Evolutionary conservation across 495 filamentous ascomycete genomes (phyloP), one percentile per base, ranked within the genome.

Genomic region (Talaromyces proteolyticus): DNA sequence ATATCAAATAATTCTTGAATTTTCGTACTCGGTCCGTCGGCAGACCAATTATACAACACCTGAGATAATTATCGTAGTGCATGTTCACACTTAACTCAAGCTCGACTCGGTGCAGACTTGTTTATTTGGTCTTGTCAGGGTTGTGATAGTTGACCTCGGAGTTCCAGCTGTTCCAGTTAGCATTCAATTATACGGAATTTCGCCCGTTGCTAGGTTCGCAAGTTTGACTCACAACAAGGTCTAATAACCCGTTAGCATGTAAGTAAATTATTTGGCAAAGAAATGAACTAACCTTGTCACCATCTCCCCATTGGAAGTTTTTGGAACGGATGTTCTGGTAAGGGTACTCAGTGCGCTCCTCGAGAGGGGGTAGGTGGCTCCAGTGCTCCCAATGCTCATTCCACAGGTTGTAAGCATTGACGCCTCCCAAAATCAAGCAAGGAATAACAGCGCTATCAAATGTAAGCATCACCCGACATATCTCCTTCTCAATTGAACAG

Each of bases 361-460:
- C 88, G 34, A 93, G 79, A 50, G 92, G 85, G 46, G 86, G 79
- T 74, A 88, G 74, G 76, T 96, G 91, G 5, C 67, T 68, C 87
- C 85, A 89, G 74, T 96, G 91, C 74, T 93, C 87, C 91, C 90
- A 95, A 71, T 96, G 91, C 81, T 94, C 88, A 52, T 77, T 80
- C 89, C 90, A 96, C 51, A 93, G 82, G 66, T 78, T 82, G 65
- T 89, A 93, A 60, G 92, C 89, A 68, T 96, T 96, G 60, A 81
- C 58, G 50, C 73, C 66, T 40, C 85, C 81, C 55, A 88, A 68
- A 54, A 88, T 72, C 51, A 96, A 74, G 66, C 65, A 69, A 44
- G 90, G 89, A 56, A 85, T 70, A 37, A 85, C 73, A 59, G 70
- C 79, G 62, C 89, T 94, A 57, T 52, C 25, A 18, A 43, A 2